Evolutionary conservation across 2,329 filamentous ascomycete genomes (phyloP).

Genomic region (Calonectria pseudoturangicola): DNA sequence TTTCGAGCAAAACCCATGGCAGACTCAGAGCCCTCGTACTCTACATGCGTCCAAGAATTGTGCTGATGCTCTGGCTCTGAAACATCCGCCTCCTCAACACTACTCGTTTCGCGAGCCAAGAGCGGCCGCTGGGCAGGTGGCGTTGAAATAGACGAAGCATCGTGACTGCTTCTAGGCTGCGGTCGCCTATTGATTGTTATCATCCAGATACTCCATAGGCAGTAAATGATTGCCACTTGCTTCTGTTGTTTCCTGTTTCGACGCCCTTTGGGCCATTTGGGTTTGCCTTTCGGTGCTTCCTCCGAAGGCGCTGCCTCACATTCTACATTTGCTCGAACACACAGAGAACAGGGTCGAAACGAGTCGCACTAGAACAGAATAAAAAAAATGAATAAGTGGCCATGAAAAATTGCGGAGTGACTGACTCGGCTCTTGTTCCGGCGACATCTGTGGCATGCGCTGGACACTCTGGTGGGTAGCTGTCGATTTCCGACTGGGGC

Average conservation of each 20-base stretch:
- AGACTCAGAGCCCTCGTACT: not conserved
- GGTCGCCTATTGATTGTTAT: not conserved
- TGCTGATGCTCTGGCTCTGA: not conserved
- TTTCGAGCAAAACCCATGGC: not conserved
- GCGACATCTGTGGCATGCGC: not conserved
- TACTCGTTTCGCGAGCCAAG: not conserved
- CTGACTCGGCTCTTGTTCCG: conserved; percentile 6
- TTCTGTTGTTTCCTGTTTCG: not conserved
- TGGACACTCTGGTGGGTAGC: not conserved
- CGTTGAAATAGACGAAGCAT: not conserved
- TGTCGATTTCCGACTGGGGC: not conserved
- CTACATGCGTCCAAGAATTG: not conserved
- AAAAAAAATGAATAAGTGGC: not conserved
- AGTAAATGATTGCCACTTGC: not conserved
- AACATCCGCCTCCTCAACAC: not conserved
- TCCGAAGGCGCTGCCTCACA: not conserved
- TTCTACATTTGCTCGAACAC: not conserved
- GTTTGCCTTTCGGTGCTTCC: not conserved
- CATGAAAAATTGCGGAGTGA: not conserved
- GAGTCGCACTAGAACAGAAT: not conserved
- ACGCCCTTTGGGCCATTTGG: not conserved
- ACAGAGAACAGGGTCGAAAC: not conserved
- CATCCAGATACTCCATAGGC: not conserved
- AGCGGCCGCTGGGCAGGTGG: not conserved
- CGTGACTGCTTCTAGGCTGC: not conserved